Base-by-base conservation (phyloP, 352 stramenopile genomes). In the Albugo laibachii region DNA sequence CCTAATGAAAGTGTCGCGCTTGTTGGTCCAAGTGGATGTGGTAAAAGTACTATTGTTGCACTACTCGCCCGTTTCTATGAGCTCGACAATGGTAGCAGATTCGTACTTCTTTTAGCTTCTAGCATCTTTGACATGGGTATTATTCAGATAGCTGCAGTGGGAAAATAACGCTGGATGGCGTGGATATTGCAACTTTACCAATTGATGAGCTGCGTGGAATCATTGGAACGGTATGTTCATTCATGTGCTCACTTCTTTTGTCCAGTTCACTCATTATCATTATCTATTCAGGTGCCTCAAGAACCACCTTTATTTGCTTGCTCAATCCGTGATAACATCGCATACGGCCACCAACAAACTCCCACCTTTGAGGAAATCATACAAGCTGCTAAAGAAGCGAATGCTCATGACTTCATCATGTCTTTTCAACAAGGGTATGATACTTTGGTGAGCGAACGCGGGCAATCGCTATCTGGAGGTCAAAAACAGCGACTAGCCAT, bases 21-120 rank as follows among this genome's bases (percentile, higher is more conserved):
- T 8, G 38, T 43, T 38, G 63, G 63, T 13, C 44, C 60, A 10
- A 65, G 49, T 40, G 49, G 73, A 41, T 54, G 61, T 52, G 72
- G 82, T 45, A 92, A 93, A 56, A 91, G 78, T 11, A 95, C 83
- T 14, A 60, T 95, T 21, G 69, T 62, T 10, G 61, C 77, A 19
- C 56, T 94, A 1, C 59, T 96, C 1, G 92, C 92, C 49, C 59
- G 82, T n/a, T 94, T 96, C 52, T 95, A 93, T 50, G 79, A 95
- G 54, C 60, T 93, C 6, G 34, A 83, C 14, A 68, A 59, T 47
- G 71, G 82, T 45, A 57, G 57, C 20, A 65, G 92, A 11, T 79
- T 72, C 8, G 38, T 24, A 10, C 20, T 3, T 10, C 16, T 19
- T 43, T 24, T 8, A 24, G 3, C 8, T 8, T 43, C 16, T 10